phyloP scores from a whole-genome alignment of 768 basidiomycete genomes.

The Leccinum ochraceum region DNA sequence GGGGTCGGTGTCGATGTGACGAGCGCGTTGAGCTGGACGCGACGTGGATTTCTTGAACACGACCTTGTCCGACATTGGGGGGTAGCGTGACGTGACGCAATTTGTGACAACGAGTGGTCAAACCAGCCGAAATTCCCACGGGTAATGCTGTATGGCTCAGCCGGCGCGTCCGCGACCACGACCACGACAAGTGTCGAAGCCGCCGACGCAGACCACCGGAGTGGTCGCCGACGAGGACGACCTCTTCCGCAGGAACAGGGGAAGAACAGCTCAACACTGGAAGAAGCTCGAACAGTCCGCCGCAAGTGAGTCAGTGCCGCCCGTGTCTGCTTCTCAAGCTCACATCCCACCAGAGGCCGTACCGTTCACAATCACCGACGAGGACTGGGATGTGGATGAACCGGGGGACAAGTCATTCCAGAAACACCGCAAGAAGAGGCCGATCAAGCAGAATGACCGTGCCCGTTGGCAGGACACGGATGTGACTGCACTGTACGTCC shows the following conservation, averaged over 20 bases:
- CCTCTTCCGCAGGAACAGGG: slow-evolving; percentile 67
- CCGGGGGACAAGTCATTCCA: slow-evolving; percentile 27
- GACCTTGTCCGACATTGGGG: slow-evolving; percentile 29
- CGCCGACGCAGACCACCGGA: slow-evolving; percentile 1
- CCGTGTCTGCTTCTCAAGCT: background rate
- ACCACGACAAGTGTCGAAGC: slow-evolving; percentile 45
- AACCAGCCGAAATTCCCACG: slow-evolving; percentile 30
- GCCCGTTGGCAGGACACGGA: slow-evolving; percentile 48
- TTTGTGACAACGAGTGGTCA: slow-evolving; percentile 17
- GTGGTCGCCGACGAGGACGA: slow-evolving; percentile 58
- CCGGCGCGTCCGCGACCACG: slow-evolving; percentile 48
- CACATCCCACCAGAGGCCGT: slow-evolving; percentile 24
- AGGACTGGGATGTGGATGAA: slow-evolving; percentile 25
- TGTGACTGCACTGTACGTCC: slow-evolving; percentile 43
- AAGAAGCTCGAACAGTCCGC: slow-evolving; percentile 55
- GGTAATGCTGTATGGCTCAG: slow-evolving; percentile 22
- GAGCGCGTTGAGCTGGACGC: slow-evolving; percentile 40
- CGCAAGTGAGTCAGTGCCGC: slow-evolving; percentile 45
- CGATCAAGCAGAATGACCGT: slow-evolving; percentile 27
- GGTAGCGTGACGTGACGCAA: slow-evolving; percentile 25
- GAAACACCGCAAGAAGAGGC: slow-evolving; percentile 42
- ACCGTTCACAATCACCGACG: slow-evolving; percentile 22
- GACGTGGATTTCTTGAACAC: slow-evolving; percentile 46
- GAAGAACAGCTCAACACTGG: slow-evolving; percentile 58
- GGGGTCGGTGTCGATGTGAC: slow-evolving; percentile 39